Base-by-base conservation (phyloP, 116 monocot species). In the Trichopus zeylanicus region DNA sequence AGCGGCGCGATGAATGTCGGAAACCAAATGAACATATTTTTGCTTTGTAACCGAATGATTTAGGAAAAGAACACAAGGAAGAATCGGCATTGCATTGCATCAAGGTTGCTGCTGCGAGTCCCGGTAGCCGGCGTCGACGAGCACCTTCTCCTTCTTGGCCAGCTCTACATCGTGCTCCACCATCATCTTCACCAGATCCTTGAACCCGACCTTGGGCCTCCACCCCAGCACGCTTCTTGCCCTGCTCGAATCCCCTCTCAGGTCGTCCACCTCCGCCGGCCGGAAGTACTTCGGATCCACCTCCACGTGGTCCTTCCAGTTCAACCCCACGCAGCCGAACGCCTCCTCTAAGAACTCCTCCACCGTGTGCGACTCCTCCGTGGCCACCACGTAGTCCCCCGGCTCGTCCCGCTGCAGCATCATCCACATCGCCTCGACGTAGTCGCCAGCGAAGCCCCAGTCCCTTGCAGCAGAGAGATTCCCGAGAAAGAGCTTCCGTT, bases 351-450 rank as follows among this genome's bases (percentile, higher is more conserved):
- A 59, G 62, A 91, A 86, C 77, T 91, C 91, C 73, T 86, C 76
- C 28, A 91, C 91, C 5, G 86, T 77, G 48, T 91, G 91, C 1
- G 79, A 77, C 64, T 91, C 83, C 56, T 91, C 86, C 24, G 91
- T 91, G 12, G 91, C 91, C 31, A 91, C 91, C 9, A 91, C 83
- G 42, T 85, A 91, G 61, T 91, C 90, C 33, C 62, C 76, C 1
- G 90, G 82, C 69, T 82, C 55, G 6, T 83, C 86, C 80, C 74
- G 86, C 83, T 91, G 91, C 30, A 91, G 73, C 86, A 91, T 91
- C 62, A 91, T 60, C 90, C 90, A 91, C 90, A 91, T 91, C 0
- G 90, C 90, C 77, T 91, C 86, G 0, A 91, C 90, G 46, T 91
- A 91, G 29, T 91, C 90, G 5, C 86, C 90, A 4, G 91, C 86